A percentile compares a stretch with the other conserved stretches of the same genome.
phyloP scores from a whole-genome alignment of 768 basidiomycete species.

The Agaricus bisporus region DNA sequence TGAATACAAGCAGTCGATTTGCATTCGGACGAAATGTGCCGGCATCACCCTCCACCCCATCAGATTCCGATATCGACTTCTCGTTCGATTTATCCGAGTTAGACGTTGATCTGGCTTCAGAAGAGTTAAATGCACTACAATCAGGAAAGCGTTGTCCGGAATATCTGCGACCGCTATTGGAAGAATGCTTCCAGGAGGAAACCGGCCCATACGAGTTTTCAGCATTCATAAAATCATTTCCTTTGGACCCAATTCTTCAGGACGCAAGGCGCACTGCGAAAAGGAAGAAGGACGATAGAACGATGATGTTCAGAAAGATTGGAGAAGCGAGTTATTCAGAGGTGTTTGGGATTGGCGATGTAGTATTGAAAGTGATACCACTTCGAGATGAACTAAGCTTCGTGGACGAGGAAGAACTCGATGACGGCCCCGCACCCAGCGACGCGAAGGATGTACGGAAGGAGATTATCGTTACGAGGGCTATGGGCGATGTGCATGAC shows the following conservation, averaged over 20 bases:
- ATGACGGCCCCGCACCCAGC: constrained; percentile 62
- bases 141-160: constrained; percentile 32
- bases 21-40: constrained; percentile 31
- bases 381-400: constrained; percentile 45
- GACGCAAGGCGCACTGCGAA: constrained; percentile 13
- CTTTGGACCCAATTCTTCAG: constrained; percentile 60
- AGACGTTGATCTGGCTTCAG: constrained; percentile 24
- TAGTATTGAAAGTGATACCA: constrained; percentile 90
- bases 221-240: constrained; percentile 77
- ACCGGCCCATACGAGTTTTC: constrained; percentile 70
- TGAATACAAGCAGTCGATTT: neutral
- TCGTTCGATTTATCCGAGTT: constrained; percentile 45
- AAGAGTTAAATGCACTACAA: constrained; percentile 16
- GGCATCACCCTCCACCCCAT: constrained; percentile 49
- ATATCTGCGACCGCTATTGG: constrained; percentile 58
- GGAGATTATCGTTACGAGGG: constrained; percentile 71
- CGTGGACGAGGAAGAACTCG: constrained; percentile 13
- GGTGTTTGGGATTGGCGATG: constrained; percentile 84
- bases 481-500: constrained; percentile 68
- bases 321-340: constrained; percentile 98
- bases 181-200: constrained; percentile 62
- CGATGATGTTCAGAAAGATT: constrained; percentile 64
- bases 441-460: constrained; percentile 74
- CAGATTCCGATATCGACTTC: constrained; percentile 50
- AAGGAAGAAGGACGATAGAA: constrained; percentile 9